Evolutionary conservation across 306 rosid species (phyloP).

Genomic region (Glycine tomentella): DNA sequence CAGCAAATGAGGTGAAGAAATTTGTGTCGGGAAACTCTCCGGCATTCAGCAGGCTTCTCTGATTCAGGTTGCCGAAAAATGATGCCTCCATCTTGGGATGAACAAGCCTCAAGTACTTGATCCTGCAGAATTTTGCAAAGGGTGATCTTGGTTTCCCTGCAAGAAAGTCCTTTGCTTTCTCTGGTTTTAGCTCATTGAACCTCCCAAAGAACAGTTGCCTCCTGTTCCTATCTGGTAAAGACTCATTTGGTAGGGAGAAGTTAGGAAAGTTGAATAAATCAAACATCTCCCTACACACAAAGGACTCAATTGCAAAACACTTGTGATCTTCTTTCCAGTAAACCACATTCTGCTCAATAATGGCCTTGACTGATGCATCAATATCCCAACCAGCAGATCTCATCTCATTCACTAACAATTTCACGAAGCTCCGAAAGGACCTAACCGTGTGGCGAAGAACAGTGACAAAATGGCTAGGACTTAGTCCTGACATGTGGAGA

Average conservation of each 20-base stretch:
- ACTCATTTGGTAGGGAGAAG: conserved; percentile 60
- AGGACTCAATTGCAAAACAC: conserved; percentile 79
- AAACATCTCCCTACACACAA: conserved; percentile 81
- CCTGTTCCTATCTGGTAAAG: conserved; percentile 50
- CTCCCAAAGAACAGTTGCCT: conserved; percentile 53
- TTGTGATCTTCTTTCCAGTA: conserved; percentile 76
- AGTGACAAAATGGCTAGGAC: conserved; percentile 65
- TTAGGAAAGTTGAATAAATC: conserved; percentile 71
- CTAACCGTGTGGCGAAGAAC: conserved; percentile 64
- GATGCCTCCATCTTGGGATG: conserved; percentile 87
- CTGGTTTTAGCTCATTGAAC: conserved; percentile 61
- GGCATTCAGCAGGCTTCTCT: conserved; percentile 61
- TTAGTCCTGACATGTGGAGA: conserved; percentile 68
- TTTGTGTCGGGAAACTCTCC: conserved; percentile 68
- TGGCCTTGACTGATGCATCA: conserved; percentile 62
- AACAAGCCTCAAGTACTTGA: conserved; percentile 66
- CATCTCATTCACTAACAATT: conserved; percentile 71
- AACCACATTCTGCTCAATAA: conserved; percentile 51
- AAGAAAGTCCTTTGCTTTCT: conserved; percentile 60
- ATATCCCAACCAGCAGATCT: conserved; percentile 79
- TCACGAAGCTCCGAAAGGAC: conserved; percentile 70
- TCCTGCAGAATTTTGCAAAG: conserved; percentile 69
- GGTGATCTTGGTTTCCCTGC: conserved; percentile 59
- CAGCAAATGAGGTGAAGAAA: conserved; percentile 72
- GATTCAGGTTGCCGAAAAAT: conserved; percentile 65